Base-by-base conservation (phyloP, 202 grass and related monocot genomes). In the Musa balbisiana region DNA sequence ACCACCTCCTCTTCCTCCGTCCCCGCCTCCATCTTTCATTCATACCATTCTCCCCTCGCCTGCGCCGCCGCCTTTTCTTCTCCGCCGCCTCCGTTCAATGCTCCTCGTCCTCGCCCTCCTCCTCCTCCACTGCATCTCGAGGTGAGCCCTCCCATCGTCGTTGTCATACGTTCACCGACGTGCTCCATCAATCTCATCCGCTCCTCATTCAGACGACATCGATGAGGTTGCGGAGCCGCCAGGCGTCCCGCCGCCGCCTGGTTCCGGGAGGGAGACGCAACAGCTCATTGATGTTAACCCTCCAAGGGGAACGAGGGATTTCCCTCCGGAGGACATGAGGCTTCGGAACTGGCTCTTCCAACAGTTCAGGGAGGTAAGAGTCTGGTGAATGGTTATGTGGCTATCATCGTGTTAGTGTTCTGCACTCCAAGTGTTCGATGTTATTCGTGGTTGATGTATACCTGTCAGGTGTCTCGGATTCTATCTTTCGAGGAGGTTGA, bases 401-500 rank as follows among this genome's bases (percentile, higher is more conserved):
- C 24, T 22, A 23, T 27, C 49, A 52, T 67, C 29, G 9, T 12
- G 15, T 26, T 21, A 10, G 59, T 13, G 33, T 67, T n/a, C 71
- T 82, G 85, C 72, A 64, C 76, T 52, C 51, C 59, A 80, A 49
- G 63, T 83, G 85, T 83, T 87, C 77, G 80, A 62, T 71, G 43
- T 75, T 62, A 79, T 82, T 62, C 75, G 19, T 78, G 23, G 65
- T 9, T 58, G 53, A 26, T 55, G 54, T 76, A 2, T 71, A 49
- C 55, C 24, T 64, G 29, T 71, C 73, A 86, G 87, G 89, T 92
- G 9, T 92, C 89, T 53, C 79, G 85, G 55, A 49, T 88, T 26
- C 88, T 96, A 69, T 80, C 89, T 16, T 96, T 92, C 55, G 92
- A 96, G 80, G 89, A 96, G 79, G 89, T 96, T 69, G 92, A 96